These are phyloP conservation scores for Curvularia spicifera DNA, from an alignment of 2,329 filamentous ascomycete genomes.

Conservation along the genomic window DNA sequence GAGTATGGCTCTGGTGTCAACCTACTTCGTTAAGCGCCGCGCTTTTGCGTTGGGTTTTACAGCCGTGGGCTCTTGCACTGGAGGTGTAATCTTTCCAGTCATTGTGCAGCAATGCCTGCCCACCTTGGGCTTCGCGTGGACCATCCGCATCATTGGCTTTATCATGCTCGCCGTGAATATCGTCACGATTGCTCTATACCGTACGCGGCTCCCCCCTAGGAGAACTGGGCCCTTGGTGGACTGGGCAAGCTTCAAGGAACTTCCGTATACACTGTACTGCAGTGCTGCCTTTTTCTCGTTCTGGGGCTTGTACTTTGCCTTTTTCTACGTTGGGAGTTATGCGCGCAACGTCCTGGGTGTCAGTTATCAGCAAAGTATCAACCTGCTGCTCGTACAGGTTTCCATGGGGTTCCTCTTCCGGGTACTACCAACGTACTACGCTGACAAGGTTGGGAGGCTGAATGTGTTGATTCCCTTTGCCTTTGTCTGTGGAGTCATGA, in stretches of 20 bases:
- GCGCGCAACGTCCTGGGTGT: slow-evolving; percentile 56
- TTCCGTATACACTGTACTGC: slow-evolving; percentile 49
- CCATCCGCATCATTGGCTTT: slow-evolving; percentile 66
- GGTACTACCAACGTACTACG: slow-evolving; percentile 55
- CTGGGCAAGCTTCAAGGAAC: slow-evolving; percentile 51
- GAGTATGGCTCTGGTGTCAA: slow-evolving; percentile 61
- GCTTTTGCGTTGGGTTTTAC: slow-evolving; percentile 41
- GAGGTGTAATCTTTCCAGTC: slow-evolving; percentile 43
- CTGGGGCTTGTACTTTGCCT: slow-evolving; percentile 53
- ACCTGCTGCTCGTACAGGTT: slow-evolving; percentile 62
- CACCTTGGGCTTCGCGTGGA: slow-evolving; percentile 63
- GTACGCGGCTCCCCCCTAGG: slow-evolving; percentile 50
- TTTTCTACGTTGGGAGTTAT: slow-evolving; percentile 55
- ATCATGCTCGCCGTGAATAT: slow-evolving; percentile 58
- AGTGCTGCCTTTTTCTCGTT: slow-evolving; percentile 46
- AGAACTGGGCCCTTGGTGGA: slow-evolving; percentile 52
- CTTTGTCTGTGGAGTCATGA: slow-evolving; percentile 56
- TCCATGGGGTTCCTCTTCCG: slow-evolving; percentile 57
- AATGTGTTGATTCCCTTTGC: slow-evolving; percentile 57
- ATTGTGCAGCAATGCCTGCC: slow-evolving; percentile 42
- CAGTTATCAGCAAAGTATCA: slow-evolving; percentile 58
- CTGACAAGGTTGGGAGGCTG: slow-evolving; percentile 53
- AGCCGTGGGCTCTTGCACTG: slow-evolving; percentile 37
- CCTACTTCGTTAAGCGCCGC: slow-evolving; percentile 40
- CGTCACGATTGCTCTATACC: slow-evolving; percentile 44